Evolutionary conservation across 495 filamentous ascomycete species (phyloP), one percentile per base, ranked within the genome.

Genomic region (Geopyxis carbonaria): DNA sequence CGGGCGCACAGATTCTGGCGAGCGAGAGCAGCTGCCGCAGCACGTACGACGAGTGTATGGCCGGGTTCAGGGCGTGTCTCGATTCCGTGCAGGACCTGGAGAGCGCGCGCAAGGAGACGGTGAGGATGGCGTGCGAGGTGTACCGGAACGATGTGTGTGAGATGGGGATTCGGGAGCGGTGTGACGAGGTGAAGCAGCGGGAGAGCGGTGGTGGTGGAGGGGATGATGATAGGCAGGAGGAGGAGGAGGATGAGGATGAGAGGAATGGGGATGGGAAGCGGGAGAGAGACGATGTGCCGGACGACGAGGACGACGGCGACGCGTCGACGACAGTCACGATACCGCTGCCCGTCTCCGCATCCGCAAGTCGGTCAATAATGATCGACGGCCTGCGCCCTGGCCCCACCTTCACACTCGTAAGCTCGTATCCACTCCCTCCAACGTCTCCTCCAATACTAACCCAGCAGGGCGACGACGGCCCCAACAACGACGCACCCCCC

Each of bases 1-100:
- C n/a, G n/a, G n/a, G n/a, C n/a, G n/a, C 47, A 0, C 38, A 28
- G 13, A 31, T 33, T 2, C 43, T 43, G 16, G 13, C 37, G 20
- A 33, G 42, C 9, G 28, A 34, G 16, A 15, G 47, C 10, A 31
- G 22, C 2, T 53, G 50, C 11, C 22, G 37, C 4, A 9, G 16
- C 2, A 42, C 38, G 16, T 53, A 48, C 22, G 33, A 39, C 20
- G 30, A 42, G 13, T 54, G 50, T 31, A 43, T 54, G 25, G 20
- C 23, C n/a, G 31, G 23, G 0, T 53, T 45, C 27, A 37, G 41
- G 22, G 33, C 31, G 19, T 54, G 50, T 15, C 14, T 54, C 2
- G 6, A 22, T 1, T 27, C 21, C 16, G 50, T 34, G 19, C 16
- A 15, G 5, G 8, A 9, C 10, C 14, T 5, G 14, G 20, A 9